Conservation (phyloP, 345 rosid species). For the Linum lewisii region DNA sequence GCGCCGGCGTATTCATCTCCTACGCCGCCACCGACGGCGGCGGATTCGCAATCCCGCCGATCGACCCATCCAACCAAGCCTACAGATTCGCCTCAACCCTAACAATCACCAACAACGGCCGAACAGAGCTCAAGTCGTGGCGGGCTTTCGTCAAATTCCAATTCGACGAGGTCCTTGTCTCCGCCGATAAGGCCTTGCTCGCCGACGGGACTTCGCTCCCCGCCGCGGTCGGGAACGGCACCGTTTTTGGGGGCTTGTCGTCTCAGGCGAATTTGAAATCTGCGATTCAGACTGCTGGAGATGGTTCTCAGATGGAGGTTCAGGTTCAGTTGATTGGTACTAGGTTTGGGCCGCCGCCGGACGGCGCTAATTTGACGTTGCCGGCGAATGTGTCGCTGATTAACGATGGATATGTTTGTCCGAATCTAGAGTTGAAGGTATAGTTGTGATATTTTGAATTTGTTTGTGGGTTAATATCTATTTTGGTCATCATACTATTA, state of each 20-base stretch:
- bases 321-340: slow-evolving; percentile 35
- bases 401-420: slow-evolving; percentile 41
- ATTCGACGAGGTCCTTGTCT: slow-evolving; percentile 31
- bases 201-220: slow-evolving; percentile 30
- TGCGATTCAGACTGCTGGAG: slow-evolving; percentile 43
- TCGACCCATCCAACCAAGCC: slow-evolving; percentile 25
- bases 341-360: slow-evolving; percentile 18
- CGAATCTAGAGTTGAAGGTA: slow-evolving; percentile 12
- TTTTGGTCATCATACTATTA: too few relatives aligned
- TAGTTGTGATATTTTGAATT: too few relatives aligned
- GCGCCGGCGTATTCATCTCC: slow-evolving; percentile 29
- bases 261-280: slow-evolving; percentile 36
- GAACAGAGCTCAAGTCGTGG: slow-evolving; percentile 37
- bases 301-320: slow-evolving; percentile 21
- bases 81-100: slow-evolving; percentile 32
- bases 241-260: slow-evolving; percentile 29
- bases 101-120: slow-evolving; percentile 32
- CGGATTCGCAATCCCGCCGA: slow-evolving; percentile 23
- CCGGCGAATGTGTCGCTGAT: slow-evolving; percentile 29
- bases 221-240: slow-evolving; percentile 38
- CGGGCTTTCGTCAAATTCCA: slow-evolving; percentile 36
- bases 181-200: slow-evolving; percentile 25
- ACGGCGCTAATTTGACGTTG: slow-evolving; percentile 20
- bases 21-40: slow-evolving; percentile 26
- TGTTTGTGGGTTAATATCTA: too few relatives aligned